Evolutionary conservation across 352 stramenopile genomes (phyloP).

Genomic region (Elongisporangium anandrum): DNA sequence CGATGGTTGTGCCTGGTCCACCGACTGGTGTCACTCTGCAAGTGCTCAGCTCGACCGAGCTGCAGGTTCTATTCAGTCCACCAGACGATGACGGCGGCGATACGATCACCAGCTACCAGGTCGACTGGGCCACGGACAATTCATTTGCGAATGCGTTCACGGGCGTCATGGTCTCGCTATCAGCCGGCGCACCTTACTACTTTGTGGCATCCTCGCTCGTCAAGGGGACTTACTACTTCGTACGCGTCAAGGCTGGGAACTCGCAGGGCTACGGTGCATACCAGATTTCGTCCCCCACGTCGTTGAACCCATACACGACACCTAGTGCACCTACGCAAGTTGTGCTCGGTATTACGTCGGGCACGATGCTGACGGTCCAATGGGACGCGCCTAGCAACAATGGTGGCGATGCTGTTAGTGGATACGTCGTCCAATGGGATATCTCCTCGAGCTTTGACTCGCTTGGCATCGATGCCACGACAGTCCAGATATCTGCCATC

Average conservation of each 20-base stretch:
- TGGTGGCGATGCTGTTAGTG: constrained; percentile 85
- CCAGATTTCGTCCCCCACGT: constrained; percentile 86
- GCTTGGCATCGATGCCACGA: constrained; percentile 55
- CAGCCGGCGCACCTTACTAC: constrained; percentile 50
- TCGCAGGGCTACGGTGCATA: constrained; percentile 71
- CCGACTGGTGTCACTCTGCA: constrained; percentile 69
- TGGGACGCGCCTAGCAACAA: constrained; percentile 83
- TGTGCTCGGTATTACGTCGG: constrained; percentile 57
- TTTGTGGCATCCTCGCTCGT: constrained; percentile 49
- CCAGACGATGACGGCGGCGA: constrained; percentile 83
- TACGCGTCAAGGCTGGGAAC: constrained; percentile 66
- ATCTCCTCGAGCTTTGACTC: constrained; percentile 86
- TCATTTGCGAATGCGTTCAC: constrained; percentile 61
- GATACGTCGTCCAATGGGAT: constrained; percentile 93
- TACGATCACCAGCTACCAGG: constrained; percentile 86
- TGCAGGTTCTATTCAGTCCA: constrained; percentile 88
- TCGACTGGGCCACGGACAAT: constrained; percentile 87
- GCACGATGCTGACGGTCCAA: constrained; percentile 90
- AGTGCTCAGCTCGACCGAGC: constrained; percentile 72
- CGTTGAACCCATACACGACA: constrained; percentile 89
- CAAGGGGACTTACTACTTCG: constrained; percentile 69
- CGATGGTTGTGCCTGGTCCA: constrained; percentile 70
- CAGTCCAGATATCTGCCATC: constrained; percentile 49
- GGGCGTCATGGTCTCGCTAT: constrained; percentile 43
- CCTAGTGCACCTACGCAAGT: constrained; percentile 87